These are phyloP conservation scores for Colletotrichum lini DNA, from an alignment of 2,329 filamentous ascomycete species.

Conservation along the genomic window DNA sequence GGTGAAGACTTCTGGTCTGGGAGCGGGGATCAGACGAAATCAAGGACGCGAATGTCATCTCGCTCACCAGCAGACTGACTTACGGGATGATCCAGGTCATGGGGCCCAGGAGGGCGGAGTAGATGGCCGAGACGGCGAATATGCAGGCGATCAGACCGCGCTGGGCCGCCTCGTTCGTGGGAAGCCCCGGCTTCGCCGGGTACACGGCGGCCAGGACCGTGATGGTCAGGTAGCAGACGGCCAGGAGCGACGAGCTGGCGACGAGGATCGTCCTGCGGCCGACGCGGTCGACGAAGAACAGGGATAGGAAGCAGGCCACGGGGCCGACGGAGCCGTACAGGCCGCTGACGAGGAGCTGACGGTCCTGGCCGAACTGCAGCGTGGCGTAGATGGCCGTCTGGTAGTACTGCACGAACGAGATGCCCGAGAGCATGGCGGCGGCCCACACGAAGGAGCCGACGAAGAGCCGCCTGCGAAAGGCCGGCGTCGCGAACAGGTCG, in stretches of 20 bases:
- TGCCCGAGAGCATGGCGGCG: slow-evolving; percentile 58
- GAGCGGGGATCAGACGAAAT: background rate
- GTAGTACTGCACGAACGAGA: slow-evolving; percentile 60
- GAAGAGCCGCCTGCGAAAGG: slow-evolving; percentile 56
- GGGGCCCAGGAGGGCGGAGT: slow-evolving; percentile 55
- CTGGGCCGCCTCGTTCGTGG: slow-evolving; percentile 56
- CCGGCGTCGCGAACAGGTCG: slow-evolving; percentile 50
- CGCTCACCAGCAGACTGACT: slow-evolving; percentile 37
- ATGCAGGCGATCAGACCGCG: slow-evolving; percentile 57
- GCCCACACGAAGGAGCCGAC: slow-evolving; percentile 58
- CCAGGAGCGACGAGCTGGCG: slow-evolving; percentile 53
- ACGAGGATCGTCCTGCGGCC: slow-evolving; percentile 55
- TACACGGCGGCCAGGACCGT: slow-evolving; percentile 56
- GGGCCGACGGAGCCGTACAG: slow-evolving; percentile 56
- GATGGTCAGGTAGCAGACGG: slow-evolving; percentile 56
- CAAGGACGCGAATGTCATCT: too few species aligned
- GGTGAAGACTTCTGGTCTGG: slow-evolving; percentile 57
- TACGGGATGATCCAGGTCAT: slow-evolving; percentile 61
- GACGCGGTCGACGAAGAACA: slow-evolving; percentile 57
- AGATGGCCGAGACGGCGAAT: slow-evolving; percentile 57
- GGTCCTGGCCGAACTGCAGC: slow-evolving; percentile 53
- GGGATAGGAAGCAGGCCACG: slow-evolving; percentile 53
- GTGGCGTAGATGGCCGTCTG: slow-evolving; percentile 60
- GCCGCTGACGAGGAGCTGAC: slow-evolving; percentile 57
- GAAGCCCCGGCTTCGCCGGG: slow-evolving; percentile 52